Evolutionary conservation across 495 filamentous ascomycete genomes (phyloP).

Genomic region (Daldinia caldariorum): DNA sequence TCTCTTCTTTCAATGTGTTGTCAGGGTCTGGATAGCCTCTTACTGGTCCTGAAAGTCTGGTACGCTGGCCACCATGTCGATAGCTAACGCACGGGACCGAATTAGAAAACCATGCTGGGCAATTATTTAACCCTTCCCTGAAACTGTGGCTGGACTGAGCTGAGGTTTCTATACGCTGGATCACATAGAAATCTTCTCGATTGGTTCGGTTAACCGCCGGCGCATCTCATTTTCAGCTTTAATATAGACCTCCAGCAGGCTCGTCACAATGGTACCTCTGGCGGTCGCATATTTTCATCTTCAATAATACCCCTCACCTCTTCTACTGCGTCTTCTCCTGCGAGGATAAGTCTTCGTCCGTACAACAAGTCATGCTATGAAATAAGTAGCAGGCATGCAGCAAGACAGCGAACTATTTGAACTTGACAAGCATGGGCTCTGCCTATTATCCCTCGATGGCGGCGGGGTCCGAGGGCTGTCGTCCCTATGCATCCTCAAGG

Average conservation of each 20-base stretch:
- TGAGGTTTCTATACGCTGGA: too few species aligned
- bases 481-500: conserved; percentile 3
- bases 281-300: not conserved
- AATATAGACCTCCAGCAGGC: not conserved
- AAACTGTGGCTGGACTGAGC: too few species aligned
- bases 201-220: too few species aligned
- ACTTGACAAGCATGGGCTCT: conserved; percentile 6
- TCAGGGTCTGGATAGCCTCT: too few species aligned
- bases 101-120: too few species aligned
- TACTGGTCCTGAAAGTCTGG: too few species aligned
- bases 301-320: not conserved
- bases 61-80: too few species aligned
- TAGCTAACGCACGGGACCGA: too few species aligned
- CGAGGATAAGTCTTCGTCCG: not conserved
- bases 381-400: not conserved
- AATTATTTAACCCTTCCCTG: too few species aligned
- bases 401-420: not conserved
- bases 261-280: not conserved
- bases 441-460: conserved; percentile 5
- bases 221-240: too few species aligned
- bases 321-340: not conserved
- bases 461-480: conserved; percentile 14
- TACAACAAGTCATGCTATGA: not conserved
- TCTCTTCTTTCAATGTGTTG: too few species aligned
- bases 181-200: too few species aligned